Conservation (phyloP, 257 asterid species). For the Verbascum thapsus region DNA sequence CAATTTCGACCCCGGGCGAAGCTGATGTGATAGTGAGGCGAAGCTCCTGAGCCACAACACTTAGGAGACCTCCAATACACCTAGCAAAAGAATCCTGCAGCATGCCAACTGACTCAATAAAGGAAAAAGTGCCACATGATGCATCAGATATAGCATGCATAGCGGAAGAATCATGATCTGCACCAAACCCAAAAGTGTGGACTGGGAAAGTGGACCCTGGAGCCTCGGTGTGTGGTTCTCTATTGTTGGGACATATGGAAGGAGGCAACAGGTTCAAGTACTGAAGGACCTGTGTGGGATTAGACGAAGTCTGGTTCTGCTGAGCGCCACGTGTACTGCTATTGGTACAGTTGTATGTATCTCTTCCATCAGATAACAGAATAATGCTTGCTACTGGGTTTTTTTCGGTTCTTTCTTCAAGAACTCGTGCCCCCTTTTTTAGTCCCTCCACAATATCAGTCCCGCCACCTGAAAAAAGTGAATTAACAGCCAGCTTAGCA, state of each 20-base stretch:
- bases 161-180: constrained; percentile 40
- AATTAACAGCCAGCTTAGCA: constrained; percentile 36
- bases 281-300: not conserved
- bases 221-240: constrained; percentile 10
- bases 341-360: too few species aligned
- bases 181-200: constrained; percentile 46
- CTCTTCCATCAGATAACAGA: constrained; percentile 41
- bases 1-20: constrained; percentile 30
- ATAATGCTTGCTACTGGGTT: constrained; percentile 40
- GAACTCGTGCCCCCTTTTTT: constrained; percentile 31
- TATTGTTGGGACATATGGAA: constrained; percentile 18
- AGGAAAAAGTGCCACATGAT: constrained; percentile 48
- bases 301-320: too few species aligned
- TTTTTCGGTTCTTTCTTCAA: constrained; percentile 33
- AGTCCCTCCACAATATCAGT: constrained; percentile 37
- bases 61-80: constrained; percentile 49
- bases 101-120: constrained; percentile 37
- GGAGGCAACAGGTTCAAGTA: constrained; percentile 28
- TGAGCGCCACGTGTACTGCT: too few species aligned
- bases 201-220: constrained; percentile 27
- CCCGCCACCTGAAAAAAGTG: constrained; percentile 29
- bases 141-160: constrained; percentile 44
- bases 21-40: constrained; percentile 29
- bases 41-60: constrained; percentile 44
- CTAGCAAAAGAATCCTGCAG: constrained; percentile 46